Conservation (phyloP, 345 rosid species). For the Salix udensis region DNA sequence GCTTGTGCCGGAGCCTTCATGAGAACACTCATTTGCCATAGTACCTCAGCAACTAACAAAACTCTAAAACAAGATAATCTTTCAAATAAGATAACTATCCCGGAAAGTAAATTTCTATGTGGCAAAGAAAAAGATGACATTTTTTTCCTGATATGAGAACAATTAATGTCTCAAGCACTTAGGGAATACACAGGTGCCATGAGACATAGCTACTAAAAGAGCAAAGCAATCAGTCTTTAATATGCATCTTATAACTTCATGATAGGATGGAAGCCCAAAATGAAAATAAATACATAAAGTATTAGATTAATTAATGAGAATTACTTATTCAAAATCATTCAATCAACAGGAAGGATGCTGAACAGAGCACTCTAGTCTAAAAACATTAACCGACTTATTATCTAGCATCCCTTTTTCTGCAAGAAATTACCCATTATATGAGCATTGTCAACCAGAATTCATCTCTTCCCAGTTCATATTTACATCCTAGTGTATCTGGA, state of each 20-base stretch:
- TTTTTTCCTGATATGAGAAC: background rate
- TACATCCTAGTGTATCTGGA: background rate
- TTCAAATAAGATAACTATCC: background rate
- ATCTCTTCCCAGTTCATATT: background rate
- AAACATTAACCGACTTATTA: background rate
- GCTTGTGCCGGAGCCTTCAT: slow-evolving; percentile 52
- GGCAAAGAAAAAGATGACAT: background rate
- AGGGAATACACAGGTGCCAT: no score
- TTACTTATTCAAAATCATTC: background rate
- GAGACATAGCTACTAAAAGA: background rate
- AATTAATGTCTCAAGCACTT: no score
- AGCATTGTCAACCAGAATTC: background rate
- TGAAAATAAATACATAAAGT: background rate
- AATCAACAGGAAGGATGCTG: background rate
- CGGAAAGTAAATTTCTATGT: background rate
- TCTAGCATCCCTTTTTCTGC: background rate
- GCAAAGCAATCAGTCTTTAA: background rate
- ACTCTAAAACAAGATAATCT: slow-evolving; percentile 4
- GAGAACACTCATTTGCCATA: slow-evolving; percentile 58
- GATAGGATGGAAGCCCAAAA: background rate
- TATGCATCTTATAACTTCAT: background rate
- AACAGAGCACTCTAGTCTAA: background rate
- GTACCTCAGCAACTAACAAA: slow-evolving; percentile 18
- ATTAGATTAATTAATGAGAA: background rate
- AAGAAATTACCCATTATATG: slow-evolving; percentile 3